A percentile compares a stretch with the other conserved stretches of the same genome.
Evolutionary conservation across 257 asterid species (phyloP).

Genomic region (Buddleja alternifolia): DNA sequence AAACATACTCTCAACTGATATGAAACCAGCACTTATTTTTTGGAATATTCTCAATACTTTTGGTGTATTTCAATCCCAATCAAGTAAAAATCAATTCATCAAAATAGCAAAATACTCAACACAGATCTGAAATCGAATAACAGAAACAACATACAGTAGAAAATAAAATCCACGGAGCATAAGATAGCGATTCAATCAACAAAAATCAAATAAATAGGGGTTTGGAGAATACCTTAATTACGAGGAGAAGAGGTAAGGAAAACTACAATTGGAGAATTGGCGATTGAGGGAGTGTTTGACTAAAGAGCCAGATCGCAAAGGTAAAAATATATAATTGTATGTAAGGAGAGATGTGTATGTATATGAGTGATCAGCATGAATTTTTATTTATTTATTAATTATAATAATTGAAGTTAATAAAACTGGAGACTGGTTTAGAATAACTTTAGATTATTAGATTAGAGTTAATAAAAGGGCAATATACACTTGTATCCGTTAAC

Average conservation of each 20-base stretch:
- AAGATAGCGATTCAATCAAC: constrained; percentile 8
- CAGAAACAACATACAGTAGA: no score
- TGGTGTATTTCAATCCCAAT: constrained; percentile 15
- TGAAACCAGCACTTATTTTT: not conserved
- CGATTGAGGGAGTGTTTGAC: not conserved
- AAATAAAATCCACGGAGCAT: not conserved
- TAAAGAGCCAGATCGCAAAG: not conserved
- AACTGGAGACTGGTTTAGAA: no score
- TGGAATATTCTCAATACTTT: not conserved
- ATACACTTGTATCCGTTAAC: no score
- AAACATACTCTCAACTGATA: not conserved
- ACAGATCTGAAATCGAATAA: constrained; percentile 30
- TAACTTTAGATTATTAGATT: no score
- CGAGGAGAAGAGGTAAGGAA: constrained; percentile 7
- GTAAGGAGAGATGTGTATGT: no score
- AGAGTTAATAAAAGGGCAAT: no score
- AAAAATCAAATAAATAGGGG: not conserved
- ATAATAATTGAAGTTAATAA: no score
- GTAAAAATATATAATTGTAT: no score
- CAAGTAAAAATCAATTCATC: constrained; percentile 16
- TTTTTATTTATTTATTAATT: no score
- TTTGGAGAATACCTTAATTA: constrained; percentile 21
- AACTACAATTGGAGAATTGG: constrained; percentile 7
- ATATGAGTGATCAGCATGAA: no score
- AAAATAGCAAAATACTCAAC: not conserved